Base-by-base conservation (phyloP, 352 stramenopile species). In the Pythium apleroticum region DNA sequence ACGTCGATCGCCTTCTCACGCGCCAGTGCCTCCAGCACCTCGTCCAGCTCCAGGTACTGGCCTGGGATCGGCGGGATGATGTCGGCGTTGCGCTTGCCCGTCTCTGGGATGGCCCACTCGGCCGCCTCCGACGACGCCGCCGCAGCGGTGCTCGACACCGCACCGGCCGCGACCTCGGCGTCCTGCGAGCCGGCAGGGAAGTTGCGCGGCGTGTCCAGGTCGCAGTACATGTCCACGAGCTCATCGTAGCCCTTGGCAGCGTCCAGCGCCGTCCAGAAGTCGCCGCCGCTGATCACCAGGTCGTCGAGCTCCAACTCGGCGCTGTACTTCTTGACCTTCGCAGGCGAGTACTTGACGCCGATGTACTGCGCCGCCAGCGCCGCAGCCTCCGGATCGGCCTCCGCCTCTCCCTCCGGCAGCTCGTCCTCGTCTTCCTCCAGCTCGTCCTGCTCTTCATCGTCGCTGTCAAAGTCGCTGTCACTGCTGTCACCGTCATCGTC, bases 291-390 rank as follows among this genome's bases (percentile, higher is more conserved):
- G 69, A 95, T 90, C 27, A 88, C 57, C 41, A 89, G 66, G 30
- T 78, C 72, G 46, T 91, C 86, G 9, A 95, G 72, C 39, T 86
- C 67, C 17, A 95, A 59, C 54, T 91, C 82, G 0, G 86, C 84
- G 66, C 77, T 90, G 72, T 90, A 93, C 67, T 93, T 93, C 65
- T 95, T 95, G 45, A 93, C 77, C n/a, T 88, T 90, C 10, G 65
- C 52, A 10, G 67, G 72, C 63, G 91, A 74, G 68, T 84, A 93
- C 14, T 75, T 74, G 14, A 95, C 81, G 55, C 86, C 86, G 46
- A 91, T 71, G 72, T 88, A 92, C 30, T 84, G 58, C 10, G 70
- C 69, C 48, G 72, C 59, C 22, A 72, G 65, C 14, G 75, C 74
- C 24, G 70, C 72, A 0, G 56, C 76, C 28, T 75, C 66, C 28